Evolutionary conservation across 768 basidiomycete species (phyloP), one percentile per base, ranked within the genome.

Genomic region (Mrakia blollopis): DNA sequence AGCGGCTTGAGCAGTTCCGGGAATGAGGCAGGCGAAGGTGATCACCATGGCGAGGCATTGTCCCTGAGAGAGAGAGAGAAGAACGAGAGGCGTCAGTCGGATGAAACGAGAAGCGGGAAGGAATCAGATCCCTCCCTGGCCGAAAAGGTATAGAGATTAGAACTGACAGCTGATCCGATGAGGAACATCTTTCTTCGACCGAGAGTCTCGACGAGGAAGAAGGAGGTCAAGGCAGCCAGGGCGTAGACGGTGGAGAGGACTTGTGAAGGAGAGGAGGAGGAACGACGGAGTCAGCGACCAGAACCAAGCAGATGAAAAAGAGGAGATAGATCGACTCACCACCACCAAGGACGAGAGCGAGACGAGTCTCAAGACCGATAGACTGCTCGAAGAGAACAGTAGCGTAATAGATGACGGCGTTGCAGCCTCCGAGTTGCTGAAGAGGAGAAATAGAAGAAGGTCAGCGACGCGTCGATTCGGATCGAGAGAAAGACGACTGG

Each of bases 171-270:
- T 28, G 85, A 85, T 63, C 86, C 86, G 81, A 83, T 83, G 68
- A 86, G 80, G 83, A 84, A 85, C 74, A 86, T 83, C 80, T 84
- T 84, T 78, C 85, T 82, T 75, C 86, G 84, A 62, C 86, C 86
- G 67, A 84, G 82, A 44, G 81, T 79, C 81, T 86, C 86, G 69
- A 86, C 85, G 73, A 78, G 72, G 65, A 83, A 80, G 81, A 84
- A 84, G 2, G 84, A 83, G 18, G 81, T 80, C 41, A 84, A 76
- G 18, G 84, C 84, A 78, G 83, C 81, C 30, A 82, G 60, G 71
- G 82, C 81, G 81, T 85, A 85, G 78, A 85, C 81, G 62, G 83
- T 80, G 28, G 84, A 83, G 30, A 83, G 77, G 73, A 85, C 84
- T 77, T 9, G 10, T 1, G 16, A 14, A 50, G 47, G 13, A 14